Evolutionary conservation across 192 early-diverging fungal genomes (phyloP).

Genomic region (Coemansia sp.): DNA sequence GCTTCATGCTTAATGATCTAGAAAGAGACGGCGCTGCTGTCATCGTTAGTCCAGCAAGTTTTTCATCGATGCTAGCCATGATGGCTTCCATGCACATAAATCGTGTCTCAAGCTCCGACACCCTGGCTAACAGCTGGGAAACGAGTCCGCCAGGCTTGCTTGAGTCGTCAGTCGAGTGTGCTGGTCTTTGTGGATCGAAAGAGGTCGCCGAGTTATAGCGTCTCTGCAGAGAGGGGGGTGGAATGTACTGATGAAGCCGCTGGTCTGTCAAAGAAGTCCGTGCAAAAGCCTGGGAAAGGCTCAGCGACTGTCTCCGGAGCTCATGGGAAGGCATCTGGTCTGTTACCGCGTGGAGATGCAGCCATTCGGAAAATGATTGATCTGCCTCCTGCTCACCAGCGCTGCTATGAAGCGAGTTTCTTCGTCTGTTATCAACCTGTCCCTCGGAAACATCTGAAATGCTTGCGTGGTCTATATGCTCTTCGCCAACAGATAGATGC

Average conservation of each 20-base stretch:
- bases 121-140: conserved; percentile 16
- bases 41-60: conserved; percentile 19
- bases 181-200: neutral
- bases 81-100: conserved; percentile 43
- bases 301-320: conserved; percentile 1
- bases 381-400: conserved; percentile 1
- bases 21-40: conserved; percentile 7
- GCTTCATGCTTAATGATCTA: conserved; percentile 20
- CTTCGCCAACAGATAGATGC: conserved; percentile 19
- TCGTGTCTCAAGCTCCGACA: conserved; percentile 38
- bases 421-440: neutral
- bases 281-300: conserved; percentile 6
- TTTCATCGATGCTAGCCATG: conserved; percentile 32
- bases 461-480: neutral
- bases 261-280: neutral
- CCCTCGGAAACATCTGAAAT: neutral
- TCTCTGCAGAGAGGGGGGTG: conserved; percentile 12
- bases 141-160: neutral
- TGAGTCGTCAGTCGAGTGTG: neutral
- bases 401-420: conserved; percentile 1
- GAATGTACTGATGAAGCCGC: neutral
- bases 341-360: conserved; percentile 13
- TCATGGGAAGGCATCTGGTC: neutral
- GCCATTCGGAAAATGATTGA: conserved; percentile 25
- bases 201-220: conserved; percentile 5